Evolutionary conservation across 495 filamentous ascomycete species (phyloP).

Genomic region (Penicillium turbatum): DNA sequence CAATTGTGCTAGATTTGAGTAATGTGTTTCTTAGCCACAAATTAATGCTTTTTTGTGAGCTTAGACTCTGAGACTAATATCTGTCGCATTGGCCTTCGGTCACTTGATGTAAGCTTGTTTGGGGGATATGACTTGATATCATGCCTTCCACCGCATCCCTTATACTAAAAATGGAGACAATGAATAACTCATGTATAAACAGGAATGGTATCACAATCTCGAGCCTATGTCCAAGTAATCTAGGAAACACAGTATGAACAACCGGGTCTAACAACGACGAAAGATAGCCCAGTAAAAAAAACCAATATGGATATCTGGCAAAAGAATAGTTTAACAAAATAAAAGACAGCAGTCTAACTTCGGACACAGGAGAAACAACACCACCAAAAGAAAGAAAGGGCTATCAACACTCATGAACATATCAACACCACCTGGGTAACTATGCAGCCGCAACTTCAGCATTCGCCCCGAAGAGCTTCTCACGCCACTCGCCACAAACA

Average conservation of each 20-base stretch:
- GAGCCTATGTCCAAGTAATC: constrained; percentile 4
- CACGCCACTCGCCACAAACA: constrained; percentile 65
- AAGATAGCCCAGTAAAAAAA: neutral
- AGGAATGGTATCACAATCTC: constrained; percentile 9
- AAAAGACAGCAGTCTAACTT: constrained; percentile 14
- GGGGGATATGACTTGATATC: too few relatives aligned
- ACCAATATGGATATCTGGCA: constrained; percentile 28
- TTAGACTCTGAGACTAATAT: too few relatives aligned
- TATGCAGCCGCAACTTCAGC: constrained; percentile 37
- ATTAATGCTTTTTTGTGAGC: too few relatives aligned
- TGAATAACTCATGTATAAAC: too few relatives aligned
- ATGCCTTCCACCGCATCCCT: too few relatives aligned
- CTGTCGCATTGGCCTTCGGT: too few relatives aligned
- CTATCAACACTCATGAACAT: constrained; percentile 4
- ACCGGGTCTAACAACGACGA: constrained; percentile 2
- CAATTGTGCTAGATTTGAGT: neutral
- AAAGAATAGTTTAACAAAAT: constrained; percentile 12
- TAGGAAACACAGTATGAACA: constrained; percentile 9
- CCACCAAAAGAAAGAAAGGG: neutral
- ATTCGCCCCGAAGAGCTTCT: constrained; percentile 47
- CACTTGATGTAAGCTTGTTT: too few relatives aligned
- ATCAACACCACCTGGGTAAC: constrained; percentile 6
- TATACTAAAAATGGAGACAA: too few relatives aligned
- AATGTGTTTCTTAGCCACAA: too few relatives aligned
- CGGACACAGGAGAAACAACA: neutral